Base-by-base conservation (phyloP, 1,139 yeast genomes). In the Nakaseomyces delphensis region DNA sequence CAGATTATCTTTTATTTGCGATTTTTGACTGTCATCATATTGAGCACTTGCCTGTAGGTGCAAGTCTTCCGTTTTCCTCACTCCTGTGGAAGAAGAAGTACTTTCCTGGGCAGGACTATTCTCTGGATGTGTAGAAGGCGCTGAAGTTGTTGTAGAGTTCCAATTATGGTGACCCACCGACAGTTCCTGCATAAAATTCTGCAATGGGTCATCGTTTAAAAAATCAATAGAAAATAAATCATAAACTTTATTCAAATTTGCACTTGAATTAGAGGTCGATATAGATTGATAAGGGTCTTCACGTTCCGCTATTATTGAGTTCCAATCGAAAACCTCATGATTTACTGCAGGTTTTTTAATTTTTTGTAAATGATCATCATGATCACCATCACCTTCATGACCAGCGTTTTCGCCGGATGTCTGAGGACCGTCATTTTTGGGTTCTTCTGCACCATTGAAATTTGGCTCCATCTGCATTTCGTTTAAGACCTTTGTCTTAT, bases 41-140 rank as follows among this genome's bases (percentile, higher is more conserved):
- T 43, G 44, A 1, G 39, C 27, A 13, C 28, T 32, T 11, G 37
- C 32, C 16, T 39, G 37, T 11, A 33, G 18, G 18, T 33, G 37
- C 13, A 33, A 13, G 18, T 33, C 37, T 33, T 33, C 37, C n/a
- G 37, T n/a, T 21, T 33, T 33, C 18, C 37, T 33, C 11, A 33
- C 8, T 2, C 37, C 37, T n/a, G 25, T n/a, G 3, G 37, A 33
- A 4, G 37, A 33, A 18, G 27, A 20, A 9, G 25, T 33, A 21
- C 37, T 33, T 13, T 33, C 37, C 11, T 33, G 37, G 8, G 18
- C 18, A 1, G 37, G 37, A 21, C 37, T 33, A 13, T 33, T 33
- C 54, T 36, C 41, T 20, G 61, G 47, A n/a, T 64, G 55, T 15
- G 63, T 53, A 13, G 66, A 60, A 13, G 50, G 39, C 15, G 27